Percentiles rank a stretch among this genome's conserved stretches.
phyloP scores from a whole-genome alignment of 1,284 basidiomycete genomes.

The Sporisorium graminicola region DNA sequence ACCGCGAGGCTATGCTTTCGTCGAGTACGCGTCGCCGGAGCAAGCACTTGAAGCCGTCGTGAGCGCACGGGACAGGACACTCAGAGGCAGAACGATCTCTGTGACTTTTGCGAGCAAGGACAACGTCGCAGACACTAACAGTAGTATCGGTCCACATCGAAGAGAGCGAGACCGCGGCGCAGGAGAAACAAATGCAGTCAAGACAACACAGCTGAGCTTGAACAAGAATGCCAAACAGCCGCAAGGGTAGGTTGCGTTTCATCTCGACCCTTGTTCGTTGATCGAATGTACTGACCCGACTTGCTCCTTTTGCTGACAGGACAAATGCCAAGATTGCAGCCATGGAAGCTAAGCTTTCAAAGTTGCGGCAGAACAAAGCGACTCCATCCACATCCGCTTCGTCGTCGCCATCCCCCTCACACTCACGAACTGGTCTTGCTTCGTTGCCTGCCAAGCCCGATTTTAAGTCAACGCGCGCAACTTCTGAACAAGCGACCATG shows the following conservation, averaged over 20 bases:
- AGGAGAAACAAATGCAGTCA: conserved; percentile 73
- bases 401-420: conserved; percentile 1
- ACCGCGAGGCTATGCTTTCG: conserved; percentile 92
- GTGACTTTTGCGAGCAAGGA: conserved; percentile 87
- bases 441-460: conserved; percentile 35
- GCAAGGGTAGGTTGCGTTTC: conserved; percentile 73
- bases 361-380: conserved; percentile 31
- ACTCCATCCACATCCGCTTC: not conserved
- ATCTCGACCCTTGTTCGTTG: not conserved
- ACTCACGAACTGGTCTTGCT: not conserved
- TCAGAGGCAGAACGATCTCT: conserved; percentile 86
- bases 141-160: conserved; percentile 46
- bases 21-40: conserved; percentile 76
- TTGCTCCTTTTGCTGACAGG: conserved; percentile 6
- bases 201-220: conserved; percentile 87
- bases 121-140: not conserved
- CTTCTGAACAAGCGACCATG: no score
- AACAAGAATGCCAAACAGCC: conserved; percentile 79
- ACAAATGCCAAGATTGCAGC: conserved; percentile 90
- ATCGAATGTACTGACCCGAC: not conserved
- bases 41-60: conserved; percentile 85
- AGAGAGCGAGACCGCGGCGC: conserved; percentile 23
- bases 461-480: conserved; percentile 5
- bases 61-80: conserved; percentile 81
- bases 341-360: conserved; percentile 88